These are phyloP conservation scores for Fusarium subtropicale DNA, from an alignment of 2,329 filamentous ascomycete genomes.

Conservation along the genomic window DNA sequence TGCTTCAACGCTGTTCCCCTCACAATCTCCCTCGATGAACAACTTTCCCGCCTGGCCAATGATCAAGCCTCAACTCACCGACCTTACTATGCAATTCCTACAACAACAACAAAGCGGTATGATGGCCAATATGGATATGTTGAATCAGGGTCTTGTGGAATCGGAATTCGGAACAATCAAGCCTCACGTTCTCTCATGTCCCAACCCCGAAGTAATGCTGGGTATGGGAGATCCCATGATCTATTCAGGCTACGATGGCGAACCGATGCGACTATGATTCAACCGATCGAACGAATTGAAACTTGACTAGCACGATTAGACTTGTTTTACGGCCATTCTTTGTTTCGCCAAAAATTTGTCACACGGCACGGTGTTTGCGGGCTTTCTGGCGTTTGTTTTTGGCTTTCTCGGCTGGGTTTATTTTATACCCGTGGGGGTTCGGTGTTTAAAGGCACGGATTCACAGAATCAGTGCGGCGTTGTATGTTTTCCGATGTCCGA, in stretches of 20 bases:
- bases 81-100: slow-evolving; percentile 56
- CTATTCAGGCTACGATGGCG: slow-evolving; percentile 63
- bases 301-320: slow-evolving; percentile 43
- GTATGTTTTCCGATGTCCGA: slow-evolving; percentile 22
- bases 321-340: slow-evolving; percentile 44
- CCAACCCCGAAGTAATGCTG: slow-evolving; percentile 67
- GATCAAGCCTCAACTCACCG: slow-evolving; percentile 45
- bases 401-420: slow-evolving; percentile 8
- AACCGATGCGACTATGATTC: slow-evolving; percentile 56
- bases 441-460: slow-evolving; percentile 27
- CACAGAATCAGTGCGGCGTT: slow-evolving; percentile 22
- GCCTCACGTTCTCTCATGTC: slow-evolving; percentile 64
- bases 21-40: slow-evolving; percentile 52
- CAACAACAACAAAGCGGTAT: slow-evolving; percentile 57
- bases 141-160: slow-evolving; percentile 64
- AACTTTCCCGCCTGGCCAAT: slow-evolving; percentile 51
- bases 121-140: slow-evolving; percentile 59
- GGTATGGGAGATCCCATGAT: slow-evolving; percentile 70
- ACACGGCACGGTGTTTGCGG: slow-evolving; percentile 42
- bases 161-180: slow-evolving; percentile 66
- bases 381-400: slow-evolving; percentile 10
- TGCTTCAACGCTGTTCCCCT: slow-evolving; percentile 51
- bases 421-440: slow-evolving; percentile 25
- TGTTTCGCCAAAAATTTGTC: slow-evolving; percentile 41
- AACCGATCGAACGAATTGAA: slow-evolving; percentile 9